Percentiles rank a stretch among this genome's conserved stretches.
Conservation (phyloP, 2,329 filamentous ascomycete species). For the Macrophomina phaseolina region DNA sequence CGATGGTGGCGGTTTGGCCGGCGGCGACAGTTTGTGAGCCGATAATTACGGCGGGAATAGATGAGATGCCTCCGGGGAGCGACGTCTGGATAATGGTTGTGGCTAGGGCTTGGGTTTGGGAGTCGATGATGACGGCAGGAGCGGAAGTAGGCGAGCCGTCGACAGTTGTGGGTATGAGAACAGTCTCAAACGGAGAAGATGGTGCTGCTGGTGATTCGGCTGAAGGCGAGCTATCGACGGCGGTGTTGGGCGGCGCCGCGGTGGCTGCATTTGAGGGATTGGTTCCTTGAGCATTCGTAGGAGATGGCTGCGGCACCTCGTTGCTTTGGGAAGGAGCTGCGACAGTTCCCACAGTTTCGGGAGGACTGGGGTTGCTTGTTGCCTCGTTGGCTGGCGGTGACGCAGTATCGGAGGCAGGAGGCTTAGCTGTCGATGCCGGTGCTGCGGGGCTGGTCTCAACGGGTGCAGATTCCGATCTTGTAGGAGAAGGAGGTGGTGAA, state of each 20-base stretch:
- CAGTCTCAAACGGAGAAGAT: not conserved
- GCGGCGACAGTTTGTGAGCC: conserved; percentile 3
- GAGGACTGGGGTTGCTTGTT: not conserved
- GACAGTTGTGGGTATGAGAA: not conserved
- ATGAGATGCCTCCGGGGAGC: not conserved
- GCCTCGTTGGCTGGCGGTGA: not conserved
- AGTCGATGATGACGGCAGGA: not conserved
- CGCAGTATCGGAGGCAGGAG: not conserved
- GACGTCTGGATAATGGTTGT: not conserved
- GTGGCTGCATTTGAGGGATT: not conserved
- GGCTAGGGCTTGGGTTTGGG: not conserved
- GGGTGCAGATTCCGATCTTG: not conserved
- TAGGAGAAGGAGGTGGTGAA: not conserved
- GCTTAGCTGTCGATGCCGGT: not conserved
- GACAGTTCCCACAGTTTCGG: not conserved
- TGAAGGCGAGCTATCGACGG: not conserved
- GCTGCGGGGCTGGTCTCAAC: not conserved
- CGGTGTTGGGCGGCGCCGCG: not conserved
- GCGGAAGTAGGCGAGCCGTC: not conserved
- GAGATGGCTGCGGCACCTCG: not conserved
- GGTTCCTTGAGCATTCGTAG: not conserved
- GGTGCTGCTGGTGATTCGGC: not conserved
- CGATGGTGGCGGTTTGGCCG: conserved; percentile 12
- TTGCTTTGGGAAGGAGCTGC: not conserved
- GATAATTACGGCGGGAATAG: not conserved